Evolutionary conservation across 768 basidiomycete species (phyloP), one percentile per base, ranked within the genome.

Genomic region (Stropharia rugosoannulata): DNA sequence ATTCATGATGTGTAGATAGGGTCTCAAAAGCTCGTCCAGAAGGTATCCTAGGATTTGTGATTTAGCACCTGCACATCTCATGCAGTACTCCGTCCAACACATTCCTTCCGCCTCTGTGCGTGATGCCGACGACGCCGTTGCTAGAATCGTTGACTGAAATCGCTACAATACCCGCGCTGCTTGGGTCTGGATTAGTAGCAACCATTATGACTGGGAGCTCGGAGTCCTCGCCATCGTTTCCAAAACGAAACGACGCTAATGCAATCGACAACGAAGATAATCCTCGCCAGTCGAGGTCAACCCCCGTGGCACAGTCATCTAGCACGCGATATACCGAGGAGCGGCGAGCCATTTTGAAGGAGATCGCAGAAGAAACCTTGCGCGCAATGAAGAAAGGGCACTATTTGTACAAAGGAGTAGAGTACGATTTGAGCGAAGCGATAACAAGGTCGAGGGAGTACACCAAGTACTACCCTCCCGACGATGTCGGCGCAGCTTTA

Each of bases 291-390:
- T 5, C 45, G 12, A 11, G 12, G n/a, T n/a, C 15, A 11, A 22
- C 9, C 45, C 8, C 22, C 15, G 27, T 43, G 16, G 9, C 16
- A 16, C 51, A 43, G 10, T 32, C 18, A 27, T 19, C n/a, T 10
- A 25, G 29, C 10, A 52, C 41, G 32, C 1, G 18, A 16, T 52
- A 40, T 42, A 52, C 51, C 18, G 51, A 52, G 18, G 51, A 52
- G 9, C 51, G 51, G n/a, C 51, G 51, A n/a, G 51, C 51, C 18
- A 16, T 40, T 16, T 42, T 52, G 42, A 42, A 43, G 29, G 32
- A 35, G n/a, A 52, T 52, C 42, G 51, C 51, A n/a, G 41, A 45
- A 16, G 51, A 52, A 18, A 52, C 51, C 1, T 19, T 52, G 10
- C 8, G n/a, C 1, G 11, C 35, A 9, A 4, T 52, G 32, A 13